These are phyloP conservation scores for Neohortaea acidophila DNA, from an alignment of 495 filamentous ascomycete species.

Conservation along the genomic window DNA sequence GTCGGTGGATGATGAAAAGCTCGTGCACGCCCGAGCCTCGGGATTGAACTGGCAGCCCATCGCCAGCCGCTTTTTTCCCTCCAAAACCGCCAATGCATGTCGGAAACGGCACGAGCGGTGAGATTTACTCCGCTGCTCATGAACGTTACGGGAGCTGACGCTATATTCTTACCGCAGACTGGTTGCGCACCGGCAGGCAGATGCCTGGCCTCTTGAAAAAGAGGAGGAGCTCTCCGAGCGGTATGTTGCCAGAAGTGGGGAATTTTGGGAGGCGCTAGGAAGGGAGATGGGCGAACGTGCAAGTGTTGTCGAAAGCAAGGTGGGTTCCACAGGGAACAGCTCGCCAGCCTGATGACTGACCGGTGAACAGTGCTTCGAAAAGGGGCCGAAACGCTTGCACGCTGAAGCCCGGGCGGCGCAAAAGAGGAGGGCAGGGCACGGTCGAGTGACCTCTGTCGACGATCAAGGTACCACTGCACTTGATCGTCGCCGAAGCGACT, in stretches of 20 bases:
- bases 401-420: constrained; percentile 27
- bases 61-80: constrained; percentile 49
- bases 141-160: no score
- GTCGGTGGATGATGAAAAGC: constrained; percentile 44
- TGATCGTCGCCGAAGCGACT: constrained; percentile 17
- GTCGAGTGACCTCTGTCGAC: constrained; percentile 1
- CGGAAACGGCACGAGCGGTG: constrained; percentile 65
- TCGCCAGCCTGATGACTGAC: background rate
- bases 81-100: constrained; percentile 63
- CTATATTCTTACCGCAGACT: no score
- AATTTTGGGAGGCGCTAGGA: constrained; percentile 56
- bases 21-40: constrained; percentile 45
- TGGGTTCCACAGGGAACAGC: constrained; percentile 22
- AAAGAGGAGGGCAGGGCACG: background rate
- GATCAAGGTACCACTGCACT: constrained; percentile 15
- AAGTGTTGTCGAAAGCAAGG: constrained; percentile 54
- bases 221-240: constrained; percentile 48
- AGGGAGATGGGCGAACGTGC: constrained; percentile 50
- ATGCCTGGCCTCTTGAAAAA: constrained; percentile 54
- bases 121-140: no score
- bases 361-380: constrained; percentile 37
- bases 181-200: constrained; percentile 45
- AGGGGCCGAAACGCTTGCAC: constrained; percentile 35
- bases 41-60: constrained; percentile 62
- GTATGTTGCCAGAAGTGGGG: constrained; percentile 51